A percentile compares a stretch with the other conserved stretches of the same genome.
Evolutionary conservation across 495 filamentous ascomycete species (phyloP).

Genomic region (Margaritispora aquatica): DNA sequence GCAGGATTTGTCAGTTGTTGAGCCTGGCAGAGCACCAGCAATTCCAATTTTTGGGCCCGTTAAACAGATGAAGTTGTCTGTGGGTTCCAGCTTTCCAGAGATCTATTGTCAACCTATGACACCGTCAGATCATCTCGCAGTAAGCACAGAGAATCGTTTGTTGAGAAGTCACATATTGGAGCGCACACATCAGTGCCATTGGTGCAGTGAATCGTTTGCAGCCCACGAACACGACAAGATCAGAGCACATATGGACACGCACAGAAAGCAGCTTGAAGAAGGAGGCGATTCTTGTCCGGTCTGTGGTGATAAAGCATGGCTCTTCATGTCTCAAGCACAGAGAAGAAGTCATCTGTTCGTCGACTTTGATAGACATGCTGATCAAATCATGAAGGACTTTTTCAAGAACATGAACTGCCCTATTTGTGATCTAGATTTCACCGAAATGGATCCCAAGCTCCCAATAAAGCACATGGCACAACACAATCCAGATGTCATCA

Average conservation of each 20-base stretch:
- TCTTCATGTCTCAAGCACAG: conserved; percentile 9
- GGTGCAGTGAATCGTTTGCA: conserved; percentile 11
- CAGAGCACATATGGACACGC: conserved; percentile 1
- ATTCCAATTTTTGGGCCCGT: conserved; percentile 13
- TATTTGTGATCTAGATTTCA: conserved; percentile 14
- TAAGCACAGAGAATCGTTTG: conserved; percentile 6
- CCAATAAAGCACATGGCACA: conserved; percentile 10
- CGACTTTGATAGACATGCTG: neutral
- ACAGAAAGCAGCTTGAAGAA: conserved; percentile 1
- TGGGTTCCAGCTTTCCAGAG: conserved; percentile 11
- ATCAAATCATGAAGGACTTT: conserved; percentile 6
- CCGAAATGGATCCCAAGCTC: neutral
- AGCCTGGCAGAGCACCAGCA: conserved; percentile 16
- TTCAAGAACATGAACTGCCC: conserved; percentile 13
- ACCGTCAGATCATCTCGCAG: conserved; percentile 11
- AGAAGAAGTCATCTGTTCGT: conserved; percentile 10
- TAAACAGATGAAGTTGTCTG: conserved; percentile 5
- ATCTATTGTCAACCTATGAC: conserved; percentile 13
- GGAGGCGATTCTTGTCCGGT: conserved; percentile 8
- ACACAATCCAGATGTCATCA: conserved; percentile 10
- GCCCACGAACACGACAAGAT: conserved; percentile 5
- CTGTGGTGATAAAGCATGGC: conserved; percentile 13
- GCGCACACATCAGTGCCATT: conserved; percentile 10
- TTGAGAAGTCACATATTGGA: conserved; percentile 17
- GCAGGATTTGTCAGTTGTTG: conserved; percentile 16